Evolutionary conservation across 2,329 filamentous ascomycete species (phyloP).

Genomic region (Lasiodiplodia gonubiensis): DNA sequence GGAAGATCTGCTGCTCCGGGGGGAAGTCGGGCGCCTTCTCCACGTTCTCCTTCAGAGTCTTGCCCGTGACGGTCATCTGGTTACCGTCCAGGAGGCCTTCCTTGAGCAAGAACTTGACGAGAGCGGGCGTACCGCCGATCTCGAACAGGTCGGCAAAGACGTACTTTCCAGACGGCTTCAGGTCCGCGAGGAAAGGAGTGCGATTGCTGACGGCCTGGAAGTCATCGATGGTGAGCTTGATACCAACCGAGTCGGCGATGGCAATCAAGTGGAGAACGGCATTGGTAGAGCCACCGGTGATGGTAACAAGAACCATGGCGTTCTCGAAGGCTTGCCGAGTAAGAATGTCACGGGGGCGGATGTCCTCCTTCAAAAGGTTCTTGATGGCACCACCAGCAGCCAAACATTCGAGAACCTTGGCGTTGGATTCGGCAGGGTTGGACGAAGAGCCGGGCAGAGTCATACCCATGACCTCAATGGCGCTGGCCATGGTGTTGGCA

Average conservation of each 20-base stretch:
- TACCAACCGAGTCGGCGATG: slow-evolving; percentile 57
- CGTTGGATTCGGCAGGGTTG: slow-evolving; percentile 57
- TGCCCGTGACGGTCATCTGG: slow-evolving; percentile 57
- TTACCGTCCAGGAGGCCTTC: slow-evolving; percentile 57
- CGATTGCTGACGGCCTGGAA: slow-evolving; percentile 58
- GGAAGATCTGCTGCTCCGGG: slow-evolving; percentile 71
- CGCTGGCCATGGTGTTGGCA: slow-evolving; percentile 59
- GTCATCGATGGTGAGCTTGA: slow-evolving; percentile 58
- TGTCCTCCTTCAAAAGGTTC: slow-evolving; percentile 58
- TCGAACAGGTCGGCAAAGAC: slow-evolving; percentile 65
- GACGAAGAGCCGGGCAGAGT: slow-evolving; percentile 58
- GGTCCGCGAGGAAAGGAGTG: slow-evolving; percentile 57
- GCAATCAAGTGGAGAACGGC: slow-evolving; percentile 59
- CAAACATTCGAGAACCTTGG: slow-evolving; percentile 57
- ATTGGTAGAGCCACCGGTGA: slow-evolving; percentile 58
- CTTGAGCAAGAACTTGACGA: slow-evolving; percentile 57
- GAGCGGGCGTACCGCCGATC: slow-evolving; percentile 57
- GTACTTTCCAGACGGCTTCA: slow-evolving; percentile 60
- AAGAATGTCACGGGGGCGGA: slow-evolving; percentile 56
- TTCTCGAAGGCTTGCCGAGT: slow-evolving; percentile 57
- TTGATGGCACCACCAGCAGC: slow-evolving; percentile 57
- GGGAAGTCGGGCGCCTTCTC: slow-evolving; percentile 68
- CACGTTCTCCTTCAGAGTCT: slow-evolving; percentile 57
- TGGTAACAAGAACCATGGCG: slow-evolving; percentile 58
- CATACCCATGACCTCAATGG: slow-evolving; percentile 59